phyloP scores from a whole-genome alignment of 208 protist genomes.

The Zelonia costaricensis region DNA sequence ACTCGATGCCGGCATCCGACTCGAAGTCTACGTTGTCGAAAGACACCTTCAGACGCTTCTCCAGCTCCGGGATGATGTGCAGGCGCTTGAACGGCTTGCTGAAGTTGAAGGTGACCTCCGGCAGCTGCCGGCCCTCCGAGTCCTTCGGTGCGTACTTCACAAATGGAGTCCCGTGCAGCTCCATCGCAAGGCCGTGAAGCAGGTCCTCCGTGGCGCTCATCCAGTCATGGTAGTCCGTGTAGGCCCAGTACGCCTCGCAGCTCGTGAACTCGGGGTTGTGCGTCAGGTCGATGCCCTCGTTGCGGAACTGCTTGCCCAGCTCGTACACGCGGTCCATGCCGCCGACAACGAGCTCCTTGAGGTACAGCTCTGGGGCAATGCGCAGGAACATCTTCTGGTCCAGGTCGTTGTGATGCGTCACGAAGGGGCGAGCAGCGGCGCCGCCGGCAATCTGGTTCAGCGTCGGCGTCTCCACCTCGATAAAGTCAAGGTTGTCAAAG shows the following conservation, averaged over 20 bases:
- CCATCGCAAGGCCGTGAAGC: constrained; percentile 94
- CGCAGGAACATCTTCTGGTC: constrained; percentile 98
- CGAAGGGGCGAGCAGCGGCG: constrained; percentile 99
- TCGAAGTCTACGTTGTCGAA: constrained; percentile 82
- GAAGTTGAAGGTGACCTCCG: constrained; percentile 98
- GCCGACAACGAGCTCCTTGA: constrained; percentile 99
- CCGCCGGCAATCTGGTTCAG: constrained; percentile 99
- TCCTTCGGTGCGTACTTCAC: constrained; percentile 95
- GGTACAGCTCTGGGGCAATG: constrained; percentile 99
- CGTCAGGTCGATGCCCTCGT: constrained; percentile 98
- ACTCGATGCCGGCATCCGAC: constrained; percentile 66
- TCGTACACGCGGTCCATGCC: constrained; percentile 99
- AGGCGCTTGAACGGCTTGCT: constrained; percentile 98
- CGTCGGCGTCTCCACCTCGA: constrained; percentile 99
- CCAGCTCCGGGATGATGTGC: constrained; percentile 96
- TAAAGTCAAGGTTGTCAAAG: constrained; percentile 95
- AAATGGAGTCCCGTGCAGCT: constrained; percentile 93
- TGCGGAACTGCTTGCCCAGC: constrained; percentile 99
- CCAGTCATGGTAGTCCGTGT: constrained; percentile 99
- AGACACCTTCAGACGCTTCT: constrained; percentile 91
- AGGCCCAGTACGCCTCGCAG: constrained; percentile 99
- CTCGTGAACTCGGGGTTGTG: constrained; percentile 99
- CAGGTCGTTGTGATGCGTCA: constrained; percentile 99
- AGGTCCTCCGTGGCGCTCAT: constrained; percentile 98
- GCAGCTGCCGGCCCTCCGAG: constrained; percentile 73